phyloP scores from a whole-genome alignment of 768 basidiomycete genomes.

The Leccinum variicolor region DNA sequence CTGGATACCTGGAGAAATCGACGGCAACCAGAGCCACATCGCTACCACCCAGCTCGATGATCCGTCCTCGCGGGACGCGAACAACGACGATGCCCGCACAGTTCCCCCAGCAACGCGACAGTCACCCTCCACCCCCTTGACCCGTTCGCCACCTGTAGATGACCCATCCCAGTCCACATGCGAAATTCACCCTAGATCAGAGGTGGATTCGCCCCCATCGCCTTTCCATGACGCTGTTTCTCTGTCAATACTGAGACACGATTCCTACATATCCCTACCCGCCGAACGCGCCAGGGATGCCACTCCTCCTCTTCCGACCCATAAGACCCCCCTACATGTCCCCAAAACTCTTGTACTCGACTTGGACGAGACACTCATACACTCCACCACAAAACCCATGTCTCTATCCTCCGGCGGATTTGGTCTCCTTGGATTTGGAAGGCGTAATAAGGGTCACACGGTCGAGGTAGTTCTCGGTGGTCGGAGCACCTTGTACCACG shows the following conservation, averaged over 20 bases:
- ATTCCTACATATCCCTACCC: slow-evolving; percentile 16
- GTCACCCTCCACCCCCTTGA: slow-evolving; percentile 19
- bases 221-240: slow-evolving; percentile 11
- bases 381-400: slow-evolving; percentile 87
- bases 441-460: slow-evolving; percentile 71
- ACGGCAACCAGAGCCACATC: slow-evolving; percentile 10
- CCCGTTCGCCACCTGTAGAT: slow-evolving; percentile 23
- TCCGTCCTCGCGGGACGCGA: slow-evolving; percentile 6
- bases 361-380: slow-evolving; percentile 97
- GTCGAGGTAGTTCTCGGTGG: slow-evolving; percentile 93
- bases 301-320: slow-evolving; percentile 46
- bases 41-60: slow-evolving; percentile 4
- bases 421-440: slow-evolving; percentile 58
- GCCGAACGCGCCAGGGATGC: slow-evolving; percentile 37
- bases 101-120: slow-evolving; percentile 18
- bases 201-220: slow-evolving; percentile 19
- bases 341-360: slow-evolving; percentile 97
- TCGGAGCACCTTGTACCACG: slow-evolving; percentile 89
- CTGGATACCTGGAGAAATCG: slow-evolving; percentile 26
- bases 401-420: slow-evolving; percentile 45
- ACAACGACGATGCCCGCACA: slow-evolving; percentile 14
- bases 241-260: slow-evolving; percentile 7
- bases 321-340: slow-evolving; percentile 70
- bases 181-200: slow-evolving; percentile 10
- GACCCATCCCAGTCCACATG: slow-evolving; percentile 7